Percentiles rank a stretch among this genome's conserved stretches.
These are phyloP conservation scores for Ganoderma boninense DNA, from an alignment of 1,284 basidiomycete species.

Conservation along the genomic window DNA sequence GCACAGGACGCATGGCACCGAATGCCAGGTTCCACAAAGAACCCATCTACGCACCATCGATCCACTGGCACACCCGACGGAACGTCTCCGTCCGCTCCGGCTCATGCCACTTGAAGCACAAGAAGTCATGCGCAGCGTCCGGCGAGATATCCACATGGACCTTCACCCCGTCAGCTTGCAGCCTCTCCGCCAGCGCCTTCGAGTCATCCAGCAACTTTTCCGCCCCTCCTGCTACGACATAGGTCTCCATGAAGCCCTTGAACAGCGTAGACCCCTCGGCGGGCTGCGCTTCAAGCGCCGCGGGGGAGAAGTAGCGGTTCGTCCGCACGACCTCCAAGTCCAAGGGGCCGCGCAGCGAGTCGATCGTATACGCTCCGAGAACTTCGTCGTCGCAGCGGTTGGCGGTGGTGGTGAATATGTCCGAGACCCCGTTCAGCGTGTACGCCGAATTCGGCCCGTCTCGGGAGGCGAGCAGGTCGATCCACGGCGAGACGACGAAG, in stretches of 20 bases:
- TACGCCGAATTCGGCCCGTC: slow-evolving; percentile 40
- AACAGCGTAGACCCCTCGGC: slow-evolving; percentile 27
- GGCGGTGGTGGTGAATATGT: slow-evolving; percentile 21
- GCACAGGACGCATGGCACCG: no score
- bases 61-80: slow-evolving; percentile 21
- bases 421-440: slow-evolving; percentile 17
- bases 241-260: slow-evolving; percentile 35
- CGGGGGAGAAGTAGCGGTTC: slow-evolving; percentile 33
- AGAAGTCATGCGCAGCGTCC: slow-evolving; percentile 32
- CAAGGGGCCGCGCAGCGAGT: slow-evolving; percentile 25
- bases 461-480: slow-evolving; percentile 55
- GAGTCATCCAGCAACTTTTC: slow-evolving; percentile 39
- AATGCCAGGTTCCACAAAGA: not conserved
- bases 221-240: slow-evolving; percentile 35
- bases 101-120: slow-evolving; percentile 33
- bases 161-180: slow-evolving; percentile 31
- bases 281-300: slow-evolving; percentile 20
- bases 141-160: slow-evolving; percentile 20
- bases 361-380: slow-evolving; percentile 19
- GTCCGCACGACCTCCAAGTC: slow-evolving; percentile 21
- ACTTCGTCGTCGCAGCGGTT: slow-evolving; percentile 8
- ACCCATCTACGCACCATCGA: slow-evolving; percentile 11
- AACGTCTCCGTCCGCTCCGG: slow-evolving; percentile 31
- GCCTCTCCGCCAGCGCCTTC: slow-evolving; percentile 26
- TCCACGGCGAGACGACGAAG: slow-evolving; percentile 65